Conservation (phyloP, 2,329 filamentous ascomycete genomes). For the Diaporthe velutina region DNA sequence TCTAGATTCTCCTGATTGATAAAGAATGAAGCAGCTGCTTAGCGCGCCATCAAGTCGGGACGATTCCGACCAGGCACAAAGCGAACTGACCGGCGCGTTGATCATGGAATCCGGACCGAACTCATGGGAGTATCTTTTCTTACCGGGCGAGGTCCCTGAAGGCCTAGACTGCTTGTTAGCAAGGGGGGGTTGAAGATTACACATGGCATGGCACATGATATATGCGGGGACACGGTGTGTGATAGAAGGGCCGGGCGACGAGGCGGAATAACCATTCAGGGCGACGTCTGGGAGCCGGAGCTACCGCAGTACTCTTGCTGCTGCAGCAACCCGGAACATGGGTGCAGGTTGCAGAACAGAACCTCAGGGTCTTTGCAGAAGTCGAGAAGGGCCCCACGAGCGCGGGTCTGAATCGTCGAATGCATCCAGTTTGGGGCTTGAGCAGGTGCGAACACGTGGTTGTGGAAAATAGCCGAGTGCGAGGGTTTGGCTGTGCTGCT, state of each 20-base stretch:
- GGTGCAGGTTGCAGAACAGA: background rate
- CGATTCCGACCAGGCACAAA: background rate
- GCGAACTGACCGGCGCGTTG: background rate
- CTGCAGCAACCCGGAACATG: constrained; percentile 4
- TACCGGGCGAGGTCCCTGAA: constrained; percentile 50
- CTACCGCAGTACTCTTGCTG: background rate
- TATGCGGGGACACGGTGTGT: constrained; percentile 2
- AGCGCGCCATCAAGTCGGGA: constrained; percentile 23
- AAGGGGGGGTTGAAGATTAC: constrained; percentile 32
- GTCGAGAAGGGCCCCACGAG: background rate
- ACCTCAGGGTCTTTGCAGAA: constrained; percentile 1
- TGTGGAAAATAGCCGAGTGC: constrained; percentile 17
- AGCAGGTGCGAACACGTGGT: constrained; percentile 17
- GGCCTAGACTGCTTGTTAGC: constrained; percentile 45
- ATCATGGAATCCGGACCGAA: constrained; percentile 24
- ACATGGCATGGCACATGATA: background rate
- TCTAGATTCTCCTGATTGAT: background rate
- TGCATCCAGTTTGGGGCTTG: background rate
- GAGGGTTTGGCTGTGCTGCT: background rate
- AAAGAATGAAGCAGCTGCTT: constrained; percentile 11
- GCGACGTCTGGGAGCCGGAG: background rate
- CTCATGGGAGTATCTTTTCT: constrained; percentile 19
- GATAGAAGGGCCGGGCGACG: background rate
- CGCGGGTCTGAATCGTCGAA: constrained; percentile 12
- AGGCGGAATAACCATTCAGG: background rate